phyloP scores from a whole-genome alignment of 1,139 yeast genomes.

The Geotrichum candidum region DNA sequence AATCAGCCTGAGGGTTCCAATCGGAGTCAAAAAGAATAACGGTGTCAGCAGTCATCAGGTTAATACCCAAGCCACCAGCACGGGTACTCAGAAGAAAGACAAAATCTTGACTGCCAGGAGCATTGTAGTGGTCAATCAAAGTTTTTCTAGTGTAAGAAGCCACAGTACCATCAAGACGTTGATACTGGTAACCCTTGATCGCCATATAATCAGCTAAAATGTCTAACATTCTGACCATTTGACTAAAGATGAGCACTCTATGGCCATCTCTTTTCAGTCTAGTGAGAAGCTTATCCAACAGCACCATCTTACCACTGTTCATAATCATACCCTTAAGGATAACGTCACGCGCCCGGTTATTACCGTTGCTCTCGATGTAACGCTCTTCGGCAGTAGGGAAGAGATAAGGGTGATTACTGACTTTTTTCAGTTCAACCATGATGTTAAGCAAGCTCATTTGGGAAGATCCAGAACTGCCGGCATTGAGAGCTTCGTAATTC shows the following conservation, averaged over 20 bases:
- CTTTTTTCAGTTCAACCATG: constrained; percentile 93
- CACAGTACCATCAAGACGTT: constrained; percentile 92
- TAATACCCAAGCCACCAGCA: constrained; percentile 98
- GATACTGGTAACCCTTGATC: constrained; percentile 85
- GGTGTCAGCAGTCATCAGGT: constrained; percentile 97
- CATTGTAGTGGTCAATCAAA: constrained; percentile 93
- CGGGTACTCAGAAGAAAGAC: constrained; percentile 87
- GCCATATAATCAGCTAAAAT: constrained; percentile 89
- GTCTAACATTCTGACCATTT: constrained; percentile 95
- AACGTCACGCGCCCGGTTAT: constrained; percentile 62
- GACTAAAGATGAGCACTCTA: constrained; percentile 88
- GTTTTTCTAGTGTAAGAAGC: constrained; percentile 91
- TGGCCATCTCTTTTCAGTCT: constrained; percentile 90
- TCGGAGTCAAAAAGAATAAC: constrained; percentile 96
- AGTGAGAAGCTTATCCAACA: constrained; percentile 79
- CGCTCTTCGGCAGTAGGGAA: constrained; percentile 91
- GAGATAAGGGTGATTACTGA: constrained; percentile 92
- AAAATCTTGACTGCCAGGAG: constrained; percentile 88
- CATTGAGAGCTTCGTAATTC: constrained; percentile 84
- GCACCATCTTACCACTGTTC: constrained; percentile 98
- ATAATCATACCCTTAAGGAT: constrained; percentile 84
- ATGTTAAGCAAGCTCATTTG: constrained; percentile 83
- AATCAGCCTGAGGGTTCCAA: constrained; percentile 98
- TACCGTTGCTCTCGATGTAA: constrained; percentile 55
- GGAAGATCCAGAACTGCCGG: constrained; percentile 68